These are phyloP conservation scores for Aspergillus quadrilineatus DNA, from an alignment of 2,329 filamentous ascomycete genomes.

Conservation along the genomic window DNA sequence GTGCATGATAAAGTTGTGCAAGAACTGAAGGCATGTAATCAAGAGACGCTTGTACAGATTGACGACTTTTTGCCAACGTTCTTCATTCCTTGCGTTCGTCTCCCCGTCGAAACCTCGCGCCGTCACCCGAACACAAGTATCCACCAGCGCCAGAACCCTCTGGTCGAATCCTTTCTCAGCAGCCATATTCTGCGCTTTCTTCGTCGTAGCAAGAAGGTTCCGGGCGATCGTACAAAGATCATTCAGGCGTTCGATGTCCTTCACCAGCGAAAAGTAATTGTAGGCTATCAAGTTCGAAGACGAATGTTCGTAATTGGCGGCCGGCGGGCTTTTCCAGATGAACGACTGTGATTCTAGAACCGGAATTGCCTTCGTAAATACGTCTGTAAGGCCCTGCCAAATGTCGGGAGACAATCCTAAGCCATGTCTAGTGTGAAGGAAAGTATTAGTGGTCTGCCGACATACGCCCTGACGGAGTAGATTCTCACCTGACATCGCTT, in stretches of 20 bases:
- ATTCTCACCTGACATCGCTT: slow-evolving; percentile 50
- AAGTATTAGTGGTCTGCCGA: slow-evolving; percentile 8
- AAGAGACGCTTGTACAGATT: slow-evolving; percentile 65
- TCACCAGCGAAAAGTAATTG: slow-evolving; percentile 58
- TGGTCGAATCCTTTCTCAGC: slow-evolving; percentile 61
- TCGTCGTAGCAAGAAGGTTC: slow-evolving; percentile 62
- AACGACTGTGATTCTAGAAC: slow-evolving; percentile 63
- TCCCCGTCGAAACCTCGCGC: slow-evolving; percentile 65
- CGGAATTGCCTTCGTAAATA: slow-evolving; percentile 60
- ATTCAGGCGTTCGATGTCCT: slow-evolving; percentile 63
- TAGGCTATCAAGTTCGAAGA: slow-evolving; percentile 62
- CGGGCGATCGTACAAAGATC: slow-evolving; percentile 62
- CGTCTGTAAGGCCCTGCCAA: slow-evolving; percentile 59
- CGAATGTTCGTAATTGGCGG: slow-evolving; percentile 57
- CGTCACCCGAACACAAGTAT: slow-evolving; percentile 64
- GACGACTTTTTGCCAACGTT: slow-evolving; percentile 65
- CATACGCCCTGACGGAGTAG: background rate
- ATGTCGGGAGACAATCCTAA: slow-evolving; percentile 57
- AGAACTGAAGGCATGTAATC: slow-evolving; percentile 65
- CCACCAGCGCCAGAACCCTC: slow-evolving; percentile 60
- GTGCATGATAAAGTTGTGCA: slow-evolving; percentile 65
- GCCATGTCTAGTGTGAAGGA: slow-evolving; percentile 47
- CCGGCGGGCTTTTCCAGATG: slow-evolving; percentile 57
- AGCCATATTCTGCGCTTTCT: slow-evolving; percentile 62
- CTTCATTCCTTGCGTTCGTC: slow-evolving; percentile 60